phyloP scores from a whole-genome alignment of 805 yeast species.

The Saturnispora zaruensis region DNA sequence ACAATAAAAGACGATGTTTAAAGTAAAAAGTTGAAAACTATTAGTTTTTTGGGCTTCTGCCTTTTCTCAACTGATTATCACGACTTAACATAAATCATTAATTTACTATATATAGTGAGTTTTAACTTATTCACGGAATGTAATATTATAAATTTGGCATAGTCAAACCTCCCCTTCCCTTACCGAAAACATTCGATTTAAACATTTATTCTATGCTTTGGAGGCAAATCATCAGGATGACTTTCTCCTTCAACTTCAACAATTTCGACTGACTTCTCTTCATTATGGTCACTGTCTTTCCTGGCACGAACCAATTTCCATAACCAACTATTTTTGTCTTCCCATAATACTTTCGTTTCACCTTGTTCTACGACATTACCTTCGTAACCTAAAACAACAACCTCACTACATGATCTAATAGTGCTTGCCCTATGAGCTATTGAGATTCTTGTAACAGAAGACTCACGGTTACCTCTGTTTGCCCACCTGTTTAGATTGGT shows the following conservation, averaged over 20 bases:
- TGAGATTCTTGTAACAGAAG: conserved; percentile 68
- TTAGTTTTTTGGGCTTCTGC: too few relatives aligned
- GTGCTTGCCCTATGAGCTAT: conserved; percentile 91
- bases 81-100: too few relatives aligned
- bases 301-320: conserved; percentile 24
- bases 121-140: not conserved
- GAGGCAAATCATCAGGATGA: not conserved
- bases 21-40: too few relatives aligned
- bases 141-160: not conserved
- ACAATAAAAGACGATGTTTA: too few relatives aligned
- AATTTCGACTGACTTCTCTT: conserved; percentile 10
- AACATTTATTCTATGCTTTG: conserved; percentile 6
- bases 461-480: conserved; percentile 28
- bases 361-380: conserved; percentile 79
- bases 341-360: conserved; percentile 46
- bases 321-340: conserved; percentile 29
- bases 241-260: conserved; percentile 4
- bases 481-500: conserved; percentile 54
- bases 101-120: not conserved
- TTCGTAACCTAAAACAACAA: conserved; percentile 69
- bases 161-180: not conserved
- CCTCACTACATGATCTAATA: conserved; percentile 71
- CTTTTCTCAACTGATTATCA: too few relatives aligned
- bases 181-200: not conserved
- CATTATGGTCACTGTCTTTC: conserved; percentile 11